Percentiles rank a stretch among this genome's conserved stretches.
phyloP scores from a whole-genome alignment of 1,139 yeast species.

The Hemisphaericaspora subhashii region DNA sequence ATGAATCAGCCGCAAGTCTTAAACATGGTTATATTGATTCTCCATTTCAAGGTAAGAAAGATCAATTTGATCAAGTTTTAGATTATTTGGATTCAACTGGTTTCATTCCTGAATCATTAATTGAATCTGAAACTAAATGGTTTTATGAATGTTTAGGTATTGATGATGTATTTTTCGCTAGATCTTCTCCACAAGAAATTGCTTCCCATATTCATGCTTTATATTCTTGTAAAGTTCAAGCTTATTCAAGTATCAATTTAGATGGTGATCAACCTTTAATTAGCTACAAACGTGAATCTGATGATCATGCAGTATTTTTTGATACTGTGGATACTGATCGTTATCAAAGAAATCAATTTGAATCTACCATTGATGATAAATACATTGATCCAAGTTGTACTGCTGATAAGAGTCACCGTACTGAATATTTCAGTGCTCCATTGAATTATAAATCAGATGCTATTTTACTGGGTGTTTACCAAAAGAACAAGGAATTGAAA shows the following conservation, averaged over 20 bases:
- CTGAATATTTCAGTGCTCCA: slow-evolving; percentile 81
- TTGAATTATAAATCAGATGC: slow-evolving; percentile 50
- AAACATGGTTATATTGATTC: slow-evolving; percentile 69
- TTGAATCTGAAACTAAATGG: slow-evolving; percentile 87
- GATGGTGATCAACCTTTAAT: slow-evolving; percentile 50
- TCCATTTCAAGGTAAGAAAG: slow-evolving; percentile 78
- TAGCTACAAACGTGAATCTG: slow-evolving; percentile 72
- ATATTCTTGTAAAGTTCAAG: slow-evolving; percentile 91
- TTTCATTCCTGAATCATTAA: slow-evolving; percentile 82
- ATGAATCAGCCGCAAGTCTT: slow-evolving; percentile 34
- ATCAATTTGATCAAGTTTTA: slow-evolving; percentile 78
- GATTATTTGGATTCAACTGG: slow-evolving; percentile 82
- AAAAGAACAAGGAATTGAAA: slow-evolving; percentile 30
- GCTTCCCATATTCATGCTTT: slow-evolving; percentile 83
- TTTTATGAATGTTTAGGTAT: slow-evolving; percentile 86
- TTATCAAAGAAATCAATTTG: slow-evolving; percentile 45
- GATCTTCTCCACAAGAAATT: slow-evolving; percentile 77
- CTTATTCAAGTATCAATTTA: slow-evolving; percentile 48
- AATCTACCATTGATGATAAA: slow-evolving; percentile 74
- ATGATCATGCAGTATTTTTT: slow-evolving; percentile 89
- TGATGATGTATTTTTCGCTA: slow-evolving; percentile 88
- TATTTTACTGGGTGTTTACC: slow-evolving; percentile 43
- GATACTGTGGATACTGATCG: slow-evolving; percentile 56
- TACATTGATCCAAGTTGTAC: slow-evolving; percentile 65
- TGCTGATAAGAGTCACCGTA: slow-evolving; percentile 52